Evolutionary conservation across 176 grass and related monocot species (phyloP), one percentile per base, ranked within the genome.

Genomic region (Carex kokanica): DNA sequence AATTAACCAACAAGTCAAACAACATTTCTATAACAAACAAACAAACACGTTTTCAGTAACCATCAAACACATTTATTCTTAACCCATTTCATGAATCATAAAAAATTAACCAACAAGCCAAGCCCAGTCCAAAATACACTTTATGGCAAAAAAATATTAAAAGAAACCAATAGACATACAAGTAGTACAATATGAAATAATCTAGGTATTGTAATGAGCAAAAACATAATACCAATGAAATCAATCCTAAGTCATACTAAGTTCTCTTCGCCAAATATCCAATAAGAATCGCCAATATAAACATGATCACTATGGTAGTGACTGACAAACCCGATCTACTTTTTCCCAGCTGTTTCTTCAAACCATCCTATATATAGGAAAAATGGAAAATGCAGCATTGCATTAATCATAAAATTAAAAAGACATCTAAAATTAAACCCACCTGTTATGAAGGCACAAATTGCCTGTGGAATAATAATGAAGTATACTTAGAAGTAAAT

Each of bases 311-410:
- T 53, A 93, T 80, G 59, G 84, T 88, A 15, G 32, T 64, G 11
- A 79, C 27, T 10, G 91, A 90, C 86, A 90, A 99, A 66, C 91
- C 91, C 6, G 14, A 32, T 69, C 78, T 71, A 88, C 47, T 78
- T 63, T 86, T 83, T 60, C 65, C 86, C 43, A 90, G 78, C 21
- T 81, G 63, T 78, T 89, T 91, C 88, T 93, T 86, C 72, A 90
- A 61, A 45, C 13, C 70, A 81, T 47, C 67, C 54, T 61, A 12
- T 77, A 12, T 77, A 56, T 66, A 79, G 8, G 20, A 58, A 17
- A 86, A 86, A 83, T 32, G 70, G 14, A 62, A 56, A 60, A 53
- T 55, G 25, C 47, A 77, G 14, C 47, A 77, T 77, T 54, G 13
- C 49, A 14, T 82, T 54, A 80, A 56, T 49, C 41, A 14, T 40